Percentiles rank a stretch among this genome's conserved stretches.
phyloP scores from a whole-genome alignment of 345 rosid genomes.

The Linum lewisii region DNA sequence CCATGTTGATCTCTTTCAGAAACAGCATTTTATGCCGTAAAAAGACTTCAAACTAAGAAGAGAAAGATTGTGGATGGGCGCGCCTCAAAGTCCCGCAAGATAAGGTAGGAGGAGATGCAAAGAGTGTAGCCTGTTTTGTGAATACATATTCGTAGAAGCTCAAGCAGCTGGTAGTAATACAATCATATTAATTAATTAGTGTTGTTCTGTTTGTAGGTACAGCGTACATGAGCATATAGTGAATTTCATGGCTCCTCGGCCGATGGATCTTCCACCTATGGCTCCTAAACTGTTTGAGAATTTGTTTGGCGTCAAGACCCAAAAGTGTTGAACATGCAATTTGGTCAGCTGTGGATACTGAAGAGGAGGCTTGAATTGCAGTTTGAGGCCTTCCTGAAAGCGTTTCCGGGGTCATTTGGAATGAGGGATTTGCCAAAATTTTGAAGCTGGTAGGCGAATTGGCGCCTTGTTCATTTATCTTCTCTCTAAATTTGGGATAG shows the following conservation, averaged over 20 bases:
- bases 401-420: too few relatives aligned
- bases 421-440: too few relatives aligned
- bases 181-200: neutral
- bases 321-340: neutral
- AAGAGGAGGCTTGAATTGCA: too few relatives aligned
- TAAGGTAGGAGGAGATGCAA: slow-evolving; percentile 37
- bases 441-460: too few relatives aligned
- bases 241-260: slow-evolving; percentile 77
- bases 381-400: too few relatives aligned
- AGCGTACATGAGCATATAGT: slow-evolving; percentile 71
- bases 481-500: too few relatives aligned
- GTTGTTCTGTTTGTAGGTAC: slow-evolving; percentile 33
- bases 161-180: too few relatives aligned
- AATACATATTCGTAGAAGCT: neutral
- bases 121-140: neutral
- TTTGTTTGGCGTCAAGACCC: slow-evolving; percentile 61
- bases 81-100: slow-evolving; percentile 87
- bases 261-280: slow-evolving; percentile 49
- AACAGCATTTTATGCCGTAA: slow-evolving; percentile 57
- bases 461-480: too few relatives aligned
- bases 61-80: slow-evolving; percentile 77
- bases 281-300: slow-evolving; percentile 68
- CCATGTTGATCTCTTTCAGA: slow-evolving; percentile 32
- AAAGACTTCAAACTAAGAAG: slow-evolving; percentile 67
- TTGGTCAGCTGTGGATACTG: too few relatives aligned